These are phyloP conservation scores for Gaertneriomyces semiglobifer DNA, from an alignment of 192 early-diverging fungal species.

Conservation along the genomic window DNA sequence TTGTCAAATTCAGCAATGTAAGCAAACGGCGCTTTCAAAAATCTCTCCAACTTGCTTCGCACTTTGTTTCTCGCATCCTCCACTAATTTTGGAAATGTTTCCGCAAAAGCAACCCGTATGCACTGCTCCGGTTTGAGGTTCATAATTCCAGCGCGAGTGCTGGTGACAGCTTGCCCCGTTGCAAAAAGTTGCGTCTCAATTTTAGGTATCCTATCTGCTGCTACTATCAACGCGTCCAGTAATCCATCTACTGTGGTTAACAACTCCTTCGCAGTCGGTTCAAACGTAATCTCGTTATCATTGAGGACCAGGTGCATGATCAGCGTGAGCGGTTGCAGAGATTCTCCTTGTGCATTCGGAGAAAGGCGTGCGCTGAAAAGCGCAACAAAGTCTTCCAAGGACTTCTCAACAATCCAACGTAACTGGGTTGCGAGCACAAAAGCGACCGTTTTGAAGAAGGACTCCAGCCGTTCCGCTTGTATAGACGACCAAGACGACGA, in stretches of 20 bases:
- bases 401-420: conserved; percentile 44
- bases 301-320: conserved; percentile 42
- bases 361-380: conserved; percentile 43
- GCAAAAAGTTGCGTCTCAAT: conserved; percentile 58
- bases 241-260: conserved; percentile 44
- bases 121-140: conserved; percentile 52
- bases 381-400: conserved; percentile 47
- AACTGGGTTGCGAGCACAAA: conserved; percentile 53
- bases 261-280: conserved; percentile 46
- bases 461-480: conserved; percentile 48
- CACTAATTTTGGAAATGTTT: conserved; percentile 50
- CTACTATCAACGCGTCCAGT: conserved; percentile 43
- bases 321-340: conserved; percentile 39
- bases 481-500: conserved; percentile 49
- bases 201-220: conserved; percentile 52
- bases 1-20: conserved; percentile 53
- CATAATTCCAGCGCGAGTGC: conserved; percentile 38
- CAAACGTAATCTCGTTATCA: conserved; percentile 44
- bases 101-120: conserved; percentile 52
- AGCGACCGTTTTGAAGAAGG: conserved; percentile 51
- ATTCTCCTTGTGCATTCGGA: conserved; percentile 23
- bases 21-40: conserved; percentile 41
- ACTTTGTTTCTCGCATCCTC: conserved; percentile 35
- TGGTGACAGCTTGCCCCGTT: conserved; percentile 35
- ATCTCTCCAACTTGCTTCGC: conserved; percentile 25